These are phyloP conservation scores for Wickerhamomyces chambardii DNA, from an alignment of 805 yeast genomes.

Conservation along the genomic window DNA sequence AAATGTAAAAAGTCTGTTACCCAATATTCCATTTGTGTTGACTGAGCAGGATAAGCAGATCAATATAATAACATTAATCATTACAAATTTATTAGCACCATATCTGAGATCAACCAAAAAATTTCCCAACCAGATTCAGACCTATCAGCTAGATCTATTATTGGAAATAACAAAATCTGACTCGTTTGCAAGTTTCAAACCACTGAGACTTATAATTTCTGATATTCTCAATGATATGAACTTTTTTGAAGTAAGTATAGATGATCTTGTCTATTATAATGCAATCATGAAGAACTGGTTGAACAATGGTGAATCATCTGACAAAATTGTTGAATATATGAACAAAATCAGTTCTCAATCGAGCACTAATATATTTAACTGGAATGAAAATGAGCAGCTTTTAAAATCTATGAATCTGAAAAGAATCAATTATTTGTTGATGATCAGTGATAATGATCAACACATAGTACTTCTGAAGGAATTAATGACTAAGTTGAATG, in stretches of 20 bases:
- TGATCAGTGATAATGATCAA: slow-evolving; percentile 53
- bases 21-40: slow-evolving; percentile 9
- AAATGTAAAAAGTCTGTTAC: slow-evolving; percentile 29
- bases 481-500: slow-evolving; percentile 39
- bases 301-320: slow-evolving; percentile 43
- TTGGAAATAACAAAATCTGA: slow-evolving; percentile 16
- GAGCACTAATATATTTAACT: slow-evolving; percentile 54
- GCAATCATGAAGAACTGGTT: slow-evolving; percentile 56
- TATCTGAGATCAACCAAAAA: slow-evolving; percentile 36
- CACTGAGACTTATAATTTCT: slow-evolving; percentile 54
- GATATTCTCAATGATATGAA: slow-evolving; percentile 58
- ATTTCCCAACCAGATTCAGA: slow-evolving; percentile 28
- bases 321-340: slow-evolving; percentile 44
- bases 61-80: slow-evolving; percentile 38
- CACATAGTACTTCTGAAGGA: slow-evolving; percentile 38
- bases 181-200: slow-evolving; percentile 30
- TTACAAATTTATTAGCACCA: slow-evolving; percentile 46
- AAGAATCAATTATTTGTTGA: slow-evolving; percentile 53
- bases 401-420: slow-evolving; percentile 43
- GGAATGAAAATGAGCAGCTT: slow-evolving; percentile 64
- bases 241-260: slow-evolving; percentile 34
- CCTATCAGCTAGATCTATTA: slow-evolving; percentile 36
- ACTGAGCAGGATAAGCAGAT: slow-evolving; percentile 57
- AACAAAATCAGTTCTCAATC: slow-evolving; percentile 30
- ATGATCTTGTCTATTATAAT: slow-evolving; percentile 37